A percentile compares a stretch with the other conserved stretches of the same genome.
Conservation (phyloP, 2,329 filamentous ascomycete species). For the Xylaria sp. region DNA sequence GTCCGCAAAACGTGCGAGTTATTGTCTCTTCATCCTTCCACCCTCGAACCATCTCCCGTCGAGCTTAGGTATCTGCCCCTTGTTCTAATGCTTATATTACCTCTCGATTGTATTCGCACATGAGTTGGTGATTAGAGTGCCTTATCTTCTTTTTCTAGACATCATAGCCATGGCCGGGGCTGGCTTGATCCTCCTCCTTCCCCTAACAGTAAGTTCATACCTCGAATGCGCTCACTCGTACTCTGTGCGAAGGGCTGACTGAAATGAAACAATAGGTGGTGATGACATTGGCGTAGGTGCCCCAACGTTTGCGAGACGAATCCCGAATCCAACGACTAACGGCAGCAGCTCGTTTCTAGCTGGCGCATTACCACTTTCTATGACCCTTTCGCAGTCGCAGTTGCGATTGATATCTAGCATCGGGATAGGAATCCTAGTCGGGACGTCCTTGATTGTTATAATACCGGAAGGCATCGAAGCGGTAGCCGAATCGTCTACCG, state of each 20-base stretch:
- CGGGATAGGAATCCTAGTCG: conserved; percentile 92
- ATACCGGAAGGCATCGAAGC: conserved; percentile 97
- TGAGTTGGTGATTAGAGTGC: conserved; percentile 43
- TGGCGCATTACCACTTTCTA: conserved; percentile 88
- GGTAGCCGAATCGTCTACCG: conserved; percentile 70
- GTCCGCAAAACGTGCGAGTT: conserved; percentile 27
- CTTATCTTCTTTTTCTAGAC: conserved; percentile 31
- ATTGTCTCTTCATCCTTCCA: conserved; percentile 7
- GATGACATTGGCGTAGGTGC: conserved; percentile 53
- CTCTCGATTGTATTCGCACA: conserved; percentile 32
- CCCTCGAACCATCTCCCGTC: not conserved
- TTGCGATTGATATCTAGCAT: conserved; percentile 90
- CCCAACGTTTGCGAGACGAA: conserved; percentile 24
- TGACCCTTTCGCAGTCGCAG: conserved; percentile 87
- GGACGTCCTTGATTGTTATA: conserved; percentile 95
- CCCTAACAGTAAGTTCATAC: conserved; percentile 48
- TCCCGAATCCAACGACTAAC: conserved; percentile 39
- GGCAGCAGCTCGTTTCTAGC: conserved; percentile 85
- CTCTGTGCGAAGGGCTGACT: conserved; percentile 39
- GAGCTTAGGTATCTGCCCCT: not conserved
- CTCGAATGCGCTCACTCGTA: not conserved
- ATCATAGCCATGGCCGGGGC: conserved; percentile 47
- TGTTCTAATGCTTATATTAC: conserved; percentile 24
- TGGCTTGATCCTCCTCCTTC: conserved; percentile 51
- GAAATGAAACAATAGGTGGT: conserved; percentile 45